Percentiles rank a stretch among this genome's conserved stretches.
These are phyloP conservation scores for Iberis amara DNA, from an alignment of 441 rosid genomes.

Conservation along the genomic window DNA sequence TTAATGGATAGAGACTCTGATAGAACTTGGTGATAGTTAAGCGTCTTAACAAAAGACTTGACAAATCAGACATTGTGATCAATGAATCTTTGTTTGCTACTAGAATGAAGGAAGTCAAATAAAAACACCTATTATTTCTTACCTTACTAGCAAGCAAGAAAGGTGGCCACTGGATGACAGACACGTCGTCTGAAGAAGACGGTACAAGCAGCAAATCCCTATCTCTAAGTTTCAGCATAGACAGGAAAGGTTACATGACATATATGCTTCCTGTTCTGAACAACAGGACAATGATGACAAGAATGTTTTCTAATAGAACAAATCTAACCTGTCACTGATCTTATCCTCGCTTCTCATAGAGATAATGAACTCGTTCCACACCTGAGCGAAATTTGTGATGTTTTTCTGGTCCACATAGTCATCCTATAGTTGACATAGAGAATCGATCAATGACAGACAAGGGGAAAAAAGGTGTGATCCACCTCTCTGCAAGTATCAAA, in stretches of 20 bases:
- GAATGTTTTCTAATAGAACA: constrained; percentile 25
- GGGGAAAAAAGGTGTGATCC: constrained; percentile 1
- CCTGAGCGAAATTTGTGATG: constrained; percentile 57
- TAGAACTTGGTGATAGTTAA: neutral
- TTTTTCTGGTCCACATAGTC: constrained; percentile 39
- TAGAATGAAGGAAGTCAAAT: constrained; percentile 14
- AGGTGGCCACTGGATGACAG: constrained; percentile 93
- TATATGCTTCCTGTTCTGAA: constrained; percentile 17
- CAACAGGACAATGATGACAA: constrained; percentile 8
- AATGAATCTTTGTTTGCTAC: constrained; percentile 9
- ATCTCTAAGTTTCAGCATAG: constrained; percentile 49
- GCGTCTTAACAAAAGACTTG: constrained; percentile 5
- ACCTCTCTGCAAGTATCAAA: neutral
- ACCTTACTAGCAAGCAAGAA: constrained; percentile 97
- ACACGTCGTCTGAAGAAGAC: constrained; percentile 57
- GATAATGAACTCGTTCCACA: constrained; percentile 87
- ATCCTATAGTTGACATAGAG: constrained; percentile 39
- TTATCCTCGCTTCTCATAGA: constrained; percentile 88
- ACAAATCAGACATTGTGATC: constrained; percentile 11
- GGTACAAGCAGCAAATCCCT: constrained; percentile 87
- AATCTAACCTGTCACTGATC: constrained; percentile 74
- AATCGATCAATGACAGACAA: constrained; percentile 22
- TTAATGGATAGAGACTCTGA: neutral
- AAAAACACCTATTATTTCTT: constrained; percentile 22
- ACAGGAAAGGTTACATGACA: constrained; percentile 26